phyloP scores from a whole-genome alignment of 1,284 basidiomycete genomes.

The Ustilago trichophora region DNA sequence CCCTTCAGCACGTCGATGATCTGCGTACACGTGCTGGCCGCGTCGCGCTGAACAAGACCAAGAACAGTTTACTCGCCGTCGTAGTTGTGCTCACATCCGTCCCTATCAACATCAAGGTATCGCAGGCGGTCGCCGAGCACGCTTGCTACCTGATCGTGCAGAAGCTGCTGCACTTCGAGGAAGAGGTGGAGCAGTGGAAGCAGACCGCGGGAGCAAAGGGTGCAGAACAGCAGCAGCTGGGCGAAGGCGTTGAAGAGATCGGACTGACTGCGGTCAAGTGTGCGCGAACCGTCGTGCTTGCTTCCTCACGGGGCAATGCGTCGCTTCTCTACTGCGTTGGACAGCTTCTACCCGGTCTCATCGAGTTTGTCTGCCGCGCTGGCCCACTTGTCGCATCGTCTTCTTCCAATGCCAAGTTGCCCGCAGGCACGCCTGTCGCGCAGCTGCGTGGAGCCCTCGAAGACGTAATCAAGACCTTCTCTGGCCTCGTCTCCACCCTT shows the following conservation, averaged over 20 bases:
- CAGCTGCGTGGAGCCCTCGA: slow-evolving; percentile 73
- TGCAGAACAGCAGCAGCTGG: slow-evolving; percentile 65
- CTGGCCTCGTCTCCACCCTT: slow-evolving; percentile 69
- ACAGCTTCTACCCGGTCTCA: slow-evolving; percentile 79
- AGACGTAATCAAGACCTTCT: slow-evolving; percentile 84
- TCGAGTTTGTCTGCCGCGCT: slow-evolving; percentile 77
- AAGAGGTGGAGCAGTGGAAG: slow-evolving; percentile 69
- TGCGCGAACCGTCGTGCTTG: slow-evolving; percentile 75
- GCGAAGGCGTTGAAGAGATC: slow-evolving; percentile 69
- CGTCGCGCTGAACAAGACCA: slow-evolving; percentile 82
- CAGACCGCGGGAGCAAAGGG: slow-evolving; percentile 8
- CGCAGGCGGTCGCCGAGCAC: slow-evolving; percentile 81
- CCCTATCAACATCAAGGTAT: slow-evolving; percentile 76
- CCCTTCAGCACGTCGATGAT: slow-evolving; percentile 85
- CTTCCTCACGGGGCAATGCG: slow-evolving; percentile 70
- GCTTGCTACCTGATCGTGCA: slow-evolving; percentile 84
- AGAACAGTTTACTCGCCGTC: slow-evolving; percentile 86
- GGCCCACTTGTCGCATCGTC: slow-evolving; percentile 21
- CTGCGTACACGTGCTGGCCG: slow-evolving; percentile 76
- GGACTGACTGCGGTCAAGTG: slow-evolving; percentile 89
- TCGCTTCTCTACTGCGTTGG: slow-evolving; percentile 79
- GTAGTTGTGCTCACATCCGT: slow-evolving; percentile 86
- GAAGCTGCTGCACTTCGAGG: slow-evolving; percentile 73
- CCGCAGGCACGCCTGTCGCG: slow-evolving; percentile 52
- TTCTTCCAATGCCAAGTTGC: not conserved